A percentile compares a stretch with the other conserved stretches of the same genome.
Evolutionary conservation across 305 asterid genomes (phyloP).

Genomic region (Salvia sclarea): DNA sequence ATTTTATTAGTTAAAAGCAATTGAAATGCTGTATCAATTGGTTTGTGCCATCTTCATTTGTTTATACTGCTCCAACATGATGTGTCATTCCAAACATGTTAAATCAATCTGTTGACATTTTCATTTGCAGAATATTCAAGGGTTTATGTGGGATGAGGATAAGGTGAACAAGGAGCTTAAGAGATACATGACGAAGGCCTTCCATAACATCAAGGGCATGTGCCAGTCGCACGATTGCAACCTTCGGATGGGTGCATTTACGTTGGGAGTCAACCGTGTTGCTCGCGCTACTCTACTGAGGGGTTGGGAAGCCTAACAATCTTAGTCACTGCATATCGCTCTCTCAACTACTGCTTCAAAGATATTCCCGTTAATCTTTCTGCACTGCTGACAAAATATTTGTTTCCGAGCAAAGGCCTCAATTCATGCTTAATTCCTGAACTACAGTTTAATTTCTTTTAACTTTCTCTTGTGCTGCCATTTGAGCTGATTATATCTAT

Average conservation of each 20-base stretch:
- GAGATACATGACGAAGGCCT: conserved; percentile 79
- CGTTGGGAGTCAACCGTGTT: conserved; percentile 85
- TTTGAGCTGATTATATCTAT: conserved; percentile 1
- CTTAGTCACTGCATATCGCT: neutral
- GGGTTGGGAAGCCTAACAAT: conserved; percentile 84
- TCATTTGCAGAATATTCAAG: conserved; percentile 74
- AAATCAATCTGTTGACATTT: neutral
- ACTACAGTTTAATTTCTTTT: conserved; percentile 1
- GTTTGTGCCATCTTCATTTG: neutral
- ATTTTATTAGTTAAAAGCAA: neutral
- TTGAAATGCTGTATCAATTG: neutral
- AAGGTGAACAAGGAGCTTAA: conserved; percentile 78
- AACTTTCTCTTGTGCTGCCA: conserved; percentile 17
- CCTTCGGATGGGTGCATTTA: conserved; percentile 94
- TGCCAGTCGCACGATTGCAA: conserved; percentile 72
- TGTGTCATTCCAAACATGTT: neutral
- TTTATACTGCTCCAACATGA: neutral
- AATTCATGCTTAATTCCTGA: conserved; percentile 1
- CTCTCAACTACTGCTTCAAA: neutral
- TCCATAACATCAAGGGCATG: conserved; percentile 68
- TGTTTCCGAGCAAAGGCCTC: conserved; percentile 1
- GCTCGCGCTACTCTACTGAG: conserved; percentile 79
- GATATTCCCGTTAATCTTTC: neutral
- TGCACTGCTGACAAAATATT: conserved; percentile 6
- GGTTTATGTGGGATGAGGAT: conserved; percentile 93